Percentiles rank a stretch among this genome's conserved stretches.
These are phyloP conservation scores for Cercophora sp. DNA, from an alignment of 495 filamentous ascomycete species.

Conservation along the genomic window DNA sequence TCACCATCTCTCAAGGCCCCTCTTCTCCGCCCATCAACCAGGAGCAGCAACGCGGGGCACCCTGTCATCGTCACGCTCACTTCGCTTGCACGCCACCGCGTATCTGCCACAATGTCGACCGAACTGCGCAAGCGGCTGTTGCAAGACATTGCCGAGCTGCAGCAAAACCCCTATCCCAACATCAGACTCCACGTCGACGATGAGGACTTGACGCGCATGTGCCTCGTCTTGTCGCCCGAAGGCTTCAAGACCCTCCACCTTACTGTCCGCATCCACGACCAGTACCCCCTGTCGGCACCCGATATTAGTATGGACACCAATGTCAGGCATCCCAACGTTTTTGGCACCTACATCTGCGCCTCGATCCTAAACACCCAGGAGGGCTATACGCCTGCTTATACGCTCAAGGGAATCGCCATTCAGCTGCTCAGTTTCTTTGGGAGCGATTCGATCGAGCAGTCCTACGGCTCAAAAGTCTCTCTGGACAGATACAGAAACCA, in stretches of 20 bases:
- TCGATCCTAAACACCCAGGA: slow-evolving; percentile 40
- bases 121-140: slow-evolving; percentile 28
- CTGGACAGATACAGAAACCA: neutral
- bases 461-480: slow-evolving; percentile 1
- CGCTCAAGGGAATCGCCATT: slow-evolving; percentile 46
- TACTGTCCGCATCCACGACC: slow-evolving; percentile 20
- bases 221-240: slow-evolving; percentile 37
- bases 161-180: slow-evolving; percentile 44
- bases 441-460: slow-evolving; percentile 46
- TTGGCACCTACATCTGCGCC: slow-evolving; percentile 45
- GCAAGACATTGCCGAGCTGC: slow-evolving; percentile 45
- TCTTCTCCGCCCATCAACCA: too few relatives aligned
- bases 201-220: slow-evolving; percentile 32
- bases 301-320: slow-evolving; percentile 44
- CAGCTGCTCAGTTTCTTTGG: slow-evolving; percentile 60
- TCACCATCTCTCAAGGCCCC: too few relatives aligned
- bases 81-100: too few relatives aligned
- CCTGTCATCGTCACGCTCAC: too few relatives aligned
- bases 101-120: neutral
- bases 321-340: slow-evolving; percentile 53
- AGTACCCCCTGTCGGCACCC: slow-evolving; percentile 46
- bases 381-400: slow-evolving; percentile 49
- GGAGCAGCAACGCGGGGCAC: too few relatives aligned
- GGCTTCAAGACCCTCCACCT: slow-evolving; percentile 34
- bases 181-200: slow-evolving; percentile 35